Evolutionary conservation across 306 rosid species (phyloP).

Genomic region (Vicia faba): DNA sequence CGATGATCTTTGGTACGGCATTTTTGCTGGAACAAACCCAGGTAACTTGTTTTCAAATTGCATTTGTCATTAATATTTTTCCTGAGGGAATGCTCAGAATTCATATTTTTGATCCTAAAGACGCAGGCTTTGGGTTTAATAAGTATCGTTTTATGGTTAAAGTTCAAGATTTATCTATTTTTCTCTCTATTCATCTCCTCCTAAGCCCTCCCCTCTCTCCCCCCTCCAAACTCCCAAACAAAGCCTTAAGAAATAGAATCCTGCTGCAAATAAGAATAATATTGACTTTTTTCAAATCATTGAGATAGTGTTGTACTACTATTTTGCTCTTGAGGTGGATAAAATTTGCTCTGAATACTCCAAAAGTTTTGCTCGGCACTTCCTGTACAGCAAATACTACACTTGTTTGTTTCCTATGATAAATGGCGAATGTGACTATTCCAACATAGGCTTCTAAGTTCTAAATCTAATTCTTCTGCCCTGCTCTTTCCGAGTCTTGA

Average conservation of each 20-base stretch:
- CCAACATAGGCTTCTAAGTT: neutral
- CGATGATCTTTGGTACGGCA: conserved; percentile 96
- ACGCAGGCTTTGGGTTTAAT: neutral
- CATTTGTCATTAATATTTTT: conserved; percentile 22
- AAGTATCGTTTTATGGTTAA: neutral
- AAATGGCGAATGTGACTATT: conserved; percentile 9
- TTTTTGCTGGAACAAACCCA: conserved; percentile 98
- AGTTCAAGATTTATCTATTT: neutral
- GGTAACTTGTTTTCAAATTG: conserved; percentile 56
- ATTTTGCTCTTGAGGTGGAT: neutral
- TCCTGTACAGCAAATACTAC: neutral
- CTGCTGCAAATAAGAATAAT: neutral
- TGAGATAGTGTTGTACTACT: neutral
- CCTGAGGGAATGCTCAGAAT: neutral
- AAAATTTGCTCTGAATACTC: neutral
- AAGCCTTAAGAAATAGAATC: neutral
- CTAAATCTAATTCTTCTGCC: conserved; percentile 16
- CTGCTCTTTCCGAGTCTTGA: conserved; percentile 6
- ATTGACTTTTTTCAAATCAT: neutral
- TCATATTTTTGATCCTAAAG: too few species aligned
- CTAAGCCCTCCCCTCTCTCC: too few species aligned
- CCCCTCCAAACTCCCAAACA: too few species aligned
- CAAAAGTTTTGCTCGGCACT: neutral
- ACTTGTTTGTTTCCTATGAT: neutral
- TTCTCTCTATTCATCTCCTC: neutral